A percentile compares a stretch with the other conserved stretches of the same genome.
phyloP scores from a whole-genome alignment of 768 basidiomycete species.

The Nidula microcarpa region DNA sequence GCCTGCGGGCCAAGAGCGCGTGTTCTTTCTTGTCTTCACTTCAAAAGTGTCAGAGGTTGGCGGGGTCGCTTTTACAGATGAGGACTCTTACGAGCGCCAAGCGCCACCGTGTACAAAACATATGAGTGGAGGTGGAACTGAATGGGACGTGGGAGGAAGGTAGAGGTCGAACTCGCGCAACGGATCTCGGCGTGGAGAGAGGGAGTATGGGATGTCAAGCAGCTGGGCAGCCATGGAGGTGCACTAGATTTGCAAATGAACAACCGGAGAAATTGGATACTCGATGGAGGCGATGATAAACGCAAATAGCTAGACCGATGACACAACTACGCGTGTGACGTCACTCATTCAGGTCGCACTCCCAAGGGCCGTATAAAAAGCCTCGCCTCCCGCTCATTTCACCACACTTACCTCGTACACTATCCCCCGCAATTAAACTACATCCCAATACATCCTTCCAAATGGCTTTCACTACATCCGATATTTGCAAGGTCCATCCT shows the following conservation, averaged over 20 bases:
- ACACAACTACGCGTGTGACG: slow-evolving; percentile 10
- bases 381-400: neutral
- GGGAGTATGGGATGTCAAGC: slow-evolving; percentile 36
- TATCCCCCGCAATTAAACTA: neutral
- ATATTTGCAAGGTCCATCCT: slow-evolving; percentile 70
- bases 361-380: slow-evolving; percentile 4
- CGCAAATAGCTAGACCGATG: neutral
- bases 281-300: neutral
- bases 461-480: slow-evolving; percentile 72
- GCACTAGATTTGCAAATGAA: neutral
- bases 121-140: slow-evolving; percentile 36
- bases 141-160: slow-evolving; percentile 19
- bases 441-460: slow-evolving; percentile 5
- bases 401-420: neutral
- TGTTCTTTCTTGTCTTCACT: slow-evolving; percentile 76
- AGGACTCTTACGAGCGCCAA: slow-evolving; percentile 63
- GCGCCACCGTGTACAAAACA: slow-evolving; percentile 84
- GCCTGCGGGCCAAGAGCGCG: slow-evolving; percentile 44
- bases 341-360: slow-evolving; percentile 4
- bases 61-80: slow-evolving; percentile 1
- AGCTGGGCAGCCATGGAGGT: slow-evolving; percentile 17
- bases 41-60: slow-evolving; percentile 5
- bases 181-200: slow-evolving; percentile 16
- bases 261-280: no score
- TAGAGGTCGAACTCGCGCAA: slow-evolving; percentile 57